Evolutionary conservation across 192 early-diverging fungal genomes (phyloP).

Genomic region (Coemansia sp.): DNA sequence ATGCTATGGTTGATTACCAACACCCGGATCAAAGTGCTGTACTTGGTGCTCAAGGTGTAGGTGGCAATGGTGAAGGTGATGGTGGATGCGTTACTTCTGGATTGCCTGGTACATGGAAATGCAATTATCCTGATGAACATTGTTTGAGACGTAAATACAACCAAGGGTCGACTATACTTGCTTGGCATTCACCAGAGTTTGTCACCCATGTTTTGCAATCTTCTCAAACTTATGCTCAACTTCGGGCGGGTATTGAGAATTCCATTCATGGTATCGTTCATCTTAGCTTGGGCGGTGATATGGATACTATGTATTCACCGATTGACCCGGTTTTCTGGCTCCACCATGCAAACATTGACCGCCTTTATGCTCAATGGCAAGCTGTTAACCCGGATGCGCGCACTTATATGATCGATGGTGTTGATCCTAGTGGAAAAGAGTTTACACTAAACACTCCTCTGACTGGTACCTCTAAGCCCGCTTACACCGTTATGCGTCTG

Average conservation of each 20-base stretch:
- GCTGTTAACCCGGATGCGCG: slow-evolving; percentile 28
- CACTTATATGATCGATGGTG: slow-evolving; percentile 39
- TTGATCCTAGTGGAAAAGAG: not conserved
- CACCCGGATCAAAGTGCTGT: slow-evolving; percentile 24
- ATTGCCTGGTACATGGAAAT: slow-evolving; percentile 17
- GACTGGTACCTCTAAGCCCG: slow-evolving; percentile 9
- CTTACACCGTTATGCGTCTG: slow-evolving; percentile 40
- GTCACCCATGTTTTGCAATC: slow-evolving; percentile 32
- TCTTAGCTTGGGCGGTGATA: slow-evolving; percentile 45
- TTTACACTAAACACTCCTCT: slow-evolving; percentile 18
- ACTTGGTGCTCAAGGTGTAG: slow-evolving; percentile 32
- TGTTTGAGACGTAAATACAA: slow-evolving; percentile 42
- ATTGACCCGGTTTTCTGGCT: slow-evolving; percentile 60
- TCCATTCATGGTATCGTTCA: slow-evolving; percentile 47
- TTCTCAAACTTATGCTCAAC: slow-evolving; percentile 21
- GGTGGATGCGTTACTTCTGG: slow-evolving; percentile 29
- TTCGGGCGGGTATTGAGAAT: slow-evolving; percentile 40
- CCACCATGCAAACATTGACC: slow-evolving; percentile 61
- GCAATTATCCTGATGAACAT: slow-evolving; percentile 13
- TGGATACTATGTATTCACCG: slow-evolving; percentile 52
- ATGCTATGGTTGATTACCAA: slow-evolving; percentile 45
- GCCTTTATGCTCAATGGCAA: slow-evolving; percentile 56
- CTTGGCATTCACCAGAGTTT: slow-evolving; percentile 44
- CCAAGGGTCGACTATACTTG: slow-evolving; percentile 11
- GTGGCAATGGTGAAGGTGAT: slow-evolving; percentile 34